Conservation (phyloP, 257 asterid genomes). For the Ballota nigra region DNA sequence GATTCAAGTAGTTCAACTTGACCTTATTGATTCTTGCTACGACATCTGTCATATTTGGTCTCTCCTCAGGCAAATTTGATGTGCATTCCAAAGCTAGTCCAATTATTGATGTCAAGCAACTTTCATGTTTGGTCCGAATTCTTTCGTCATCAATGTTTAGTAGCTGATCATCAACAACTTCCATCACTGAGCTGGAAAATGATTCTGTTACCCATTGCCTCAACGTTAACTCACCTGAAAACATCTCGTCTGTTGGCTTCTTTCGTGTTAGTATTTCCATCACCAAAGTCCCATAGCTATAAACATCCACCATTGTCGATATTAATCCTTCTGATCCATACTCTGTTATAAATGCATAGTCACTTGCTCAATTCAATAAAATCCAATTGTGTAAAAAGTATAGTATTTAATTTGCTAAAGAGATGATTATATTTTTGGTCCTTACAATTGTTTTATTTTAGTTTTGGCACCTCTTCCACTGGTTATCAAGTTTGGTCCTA, state of each 20-base stretch:
- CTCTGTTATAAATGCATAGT: background rate
- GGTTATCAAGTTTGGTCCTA: too few relatives aligned
- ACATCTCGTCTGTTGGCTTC: background rate
- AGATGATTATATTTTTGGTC: too few relatives aligned
- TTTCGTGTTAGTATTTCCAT: background rate
- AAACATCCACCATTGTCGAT: constrained; percentile 1
- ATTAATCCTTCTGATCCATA: background rate
- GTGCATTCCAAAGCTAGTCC: background rate
- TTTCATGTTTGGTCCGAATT: background rate
- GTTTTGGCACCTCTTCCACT: too few relatives aligned
- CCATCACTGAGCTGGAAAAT: background rate
- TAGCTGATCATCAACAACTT: background rate
- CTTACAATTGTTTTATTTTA: too few relatives aligned
- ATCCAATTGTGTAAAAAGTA: too few relatives aligned
- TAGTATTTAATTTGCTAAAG: too few relatives aligned
- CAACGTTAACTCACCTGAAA: background rate
- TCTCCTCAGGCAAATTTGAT: background rate
- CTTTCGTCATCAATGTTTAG: too few relatives aligned
- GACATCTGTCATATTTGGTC: background rate
- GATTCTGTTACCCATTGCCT: background rate
- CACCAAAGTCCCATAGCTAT: background rate
- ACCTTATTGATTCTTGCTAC: background rate
- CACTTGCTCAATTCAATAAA: too few relatives aligned
- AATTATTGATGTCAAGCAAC: background rate
- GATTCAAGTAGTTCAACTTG: background rate